A percentile compares a stretch with the other conserved stretches of the same genome.
Conservation (phyloP, 495 filamentous ascomycete genomes). For the Apodospora peruviana region DNA sequence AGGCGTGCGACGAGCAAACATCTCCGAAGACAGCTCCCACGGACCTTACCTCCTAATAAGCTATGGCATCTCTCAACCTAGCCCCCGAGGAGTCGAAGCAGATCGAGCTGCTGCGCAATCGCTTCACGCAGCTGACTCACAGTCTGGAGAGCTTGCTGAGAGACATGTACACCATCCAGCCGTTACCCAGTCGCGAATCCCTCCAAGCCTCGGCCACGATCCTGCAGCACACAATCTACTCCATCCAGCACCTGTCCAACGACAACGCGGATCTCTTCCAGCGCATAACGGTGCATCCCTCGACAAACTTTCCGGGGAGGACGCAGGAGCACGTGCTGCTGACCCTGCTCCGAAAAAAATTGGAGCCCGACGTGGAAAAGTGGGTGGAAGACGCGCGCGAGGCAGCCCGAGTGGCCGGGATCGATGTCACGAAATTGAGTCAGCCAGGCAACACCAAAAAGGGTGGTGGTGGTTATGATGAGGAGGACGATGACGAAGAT, state of each 20-base stretch:
- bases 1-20: no score
- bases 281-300: slow-evolving; percentile 63
- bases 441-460: slow-evolving; percentile 1
- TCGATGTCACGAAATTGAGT: slow-evolving; percentile 16
- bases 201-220: slow-evolving; percentile 62
- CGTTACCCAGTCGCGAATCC: slow-evolving; percentile 53
- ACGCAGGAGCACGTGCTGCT: slow-evolving; percentile 59
- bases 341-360: slow-evolving; percentile 71
- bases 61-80: slow-evolving; percentile 47
- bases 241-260: slow-evolving; percentile 52
- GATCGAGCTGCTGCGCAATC: slow-evolving; percentile 69
- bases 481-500: slow-evolving; percentile 24
- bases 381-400: slow-evolving; percentile 61
- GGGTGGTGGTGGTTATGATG: slow-evolving; percentile 8
- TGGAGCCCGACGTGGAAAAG: slow-evolving; percentile 66
- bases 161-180: slow-evolving; percentile 25
- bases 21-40: no score
- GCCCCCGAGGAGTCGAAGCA: slow-evolving; percentile 60
- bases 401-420: slow-evolving; percentile 18
- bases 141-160: slow-evolving; percentile 58
- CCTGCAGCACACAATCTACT: slow-evolving; percentile 57
- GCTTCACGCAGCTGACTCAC: slow-evolving; percentile 61
- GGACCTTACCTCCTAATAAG: no score
- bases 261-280: slow-evolving; percentile 56
- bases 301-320: slow-evolving; percentile 68